Percentiles rank a stretch among this genome's conserved stretches.
Conservation (phyloP, 108 stramenopile species). For the Aurantiochytrium sp. region DNA sequence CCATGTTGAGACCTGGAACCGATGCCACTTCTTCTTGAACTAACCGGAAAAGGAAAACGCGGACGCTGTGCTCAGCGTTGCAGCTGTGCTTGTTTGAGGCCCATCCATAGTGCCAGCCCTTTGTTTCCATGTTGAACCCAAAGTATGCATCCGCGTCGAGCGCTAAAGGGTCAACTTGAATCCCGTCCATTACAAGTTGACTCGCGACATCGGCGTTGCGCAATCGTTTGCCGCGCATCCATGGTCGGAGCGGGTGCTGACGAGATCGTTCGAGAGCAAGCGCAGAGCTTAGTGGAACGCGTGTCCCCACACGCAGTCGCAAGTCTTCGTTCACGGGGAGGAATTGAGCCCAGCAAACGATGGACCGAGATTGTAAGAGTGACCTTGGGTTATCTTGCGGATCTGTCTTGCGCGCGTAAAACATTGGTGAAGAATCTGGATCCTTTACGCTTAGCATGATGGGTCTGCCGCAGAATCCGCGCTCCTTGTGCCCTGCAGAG, state of each 20-base stretch:
- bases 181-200: background rate
- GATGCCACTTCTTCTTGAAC: background rate
- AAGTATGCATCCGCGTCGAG: background rate
- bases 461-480: conserved; percentile 3
- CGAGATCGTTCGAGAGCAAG: background rate
- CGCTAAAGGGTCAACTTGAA: background rate
- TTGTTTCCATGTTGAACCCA: background rate
- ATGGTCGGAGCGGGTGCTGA: background rate
- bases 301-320: background rate
- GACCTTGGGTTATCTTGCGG: background rate
- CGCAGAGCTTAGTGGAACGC: background rate
- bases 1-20: background rate
- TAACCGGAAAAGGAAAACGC: background rate
- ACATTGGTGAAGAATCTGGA: no score
- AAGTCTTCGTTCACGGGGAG: background rate
- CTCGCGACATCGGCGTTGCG: background rate
- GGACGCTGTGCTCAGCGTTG: background rate
- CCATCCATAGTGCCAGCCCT: conserved; percentile 15
- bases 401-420: no score
- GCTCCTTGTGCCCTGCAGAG: background rate
- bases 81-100: conserved; percentile 17
- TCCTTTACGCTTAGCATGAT: background rate
- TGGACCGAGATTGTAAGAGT: background rate
- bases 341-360: conserved; percentile 14
- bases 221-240: conserved; percentile 2